phyloP scores from a whole-genome alignment of 495 filamentous ascomycete species.

The Annulohypoxylon maeteangense region DNA sequence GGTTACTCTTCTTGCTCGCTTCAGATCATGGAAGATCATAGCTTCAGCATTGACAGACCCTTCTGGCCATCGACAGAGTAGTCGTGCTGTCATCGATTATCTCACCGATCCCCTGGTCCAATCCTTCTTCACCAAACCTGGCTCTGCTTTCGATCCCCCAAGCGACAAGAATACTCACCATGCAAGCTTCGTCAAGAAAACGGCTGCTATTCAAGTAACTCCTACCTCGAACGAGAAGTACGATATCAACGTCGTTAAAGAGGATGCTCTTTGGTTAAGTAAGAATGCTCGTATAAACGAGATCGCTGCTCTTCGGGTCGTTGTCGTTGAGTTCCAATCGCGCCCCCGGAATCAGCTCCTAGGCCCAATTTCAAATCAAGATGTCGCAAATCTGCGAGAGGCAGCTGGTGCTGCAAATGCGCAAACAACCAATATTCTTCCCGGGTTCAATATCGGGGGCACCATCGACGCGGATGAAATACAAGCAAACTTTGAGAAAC shows the following conservation, averaged over 20 bases:
- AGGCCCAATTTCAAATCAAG: constrained; percentile 72
- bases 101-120: constrained; percentile 73
- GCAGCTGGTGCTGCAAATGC: constrained; percentile 68
- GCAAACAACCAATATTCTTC: constrained; percentile 59
- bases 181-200: constrained; percentile 82
- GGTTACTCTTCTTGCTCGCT: constrained; percentile 33
- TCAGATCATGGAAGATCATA: constrained; percentile 80
- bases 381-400: constrained; percentile 72
- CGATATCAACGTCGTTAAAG: constrained; percentile 83
- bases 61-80: constrained; percentile 58
- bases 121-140: constrained; percentile 70
- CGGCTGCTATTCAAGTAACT: constrained; percentile 87
- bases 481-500: constrained; percentile 65
- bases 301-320: constrained; percentile 81
- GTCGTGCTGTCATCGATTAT: constrained; percentile 66
- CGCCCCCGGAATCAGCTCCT: constrained; percentile 73
- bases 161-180: constrained; percentile 47
- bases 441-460: constrained; percentile 54
- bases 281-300: constrained; percentile 80
- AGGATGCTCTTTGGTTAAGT: constrained; percentile 87
- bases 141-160: constrained; percentile 69
- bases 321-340: constrained; percentile 84
- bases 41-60: constrained; percentile 71
- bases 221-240: constrained; percentile 73
- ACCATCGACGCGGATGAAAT: constrained; percentile 60